Percentiles rank a stretch among this genome's conserved stretches.
Evolutionary conservation across 208 protist genomes (phyloP).

Genomic region (Crithidia bombi): DNA sequence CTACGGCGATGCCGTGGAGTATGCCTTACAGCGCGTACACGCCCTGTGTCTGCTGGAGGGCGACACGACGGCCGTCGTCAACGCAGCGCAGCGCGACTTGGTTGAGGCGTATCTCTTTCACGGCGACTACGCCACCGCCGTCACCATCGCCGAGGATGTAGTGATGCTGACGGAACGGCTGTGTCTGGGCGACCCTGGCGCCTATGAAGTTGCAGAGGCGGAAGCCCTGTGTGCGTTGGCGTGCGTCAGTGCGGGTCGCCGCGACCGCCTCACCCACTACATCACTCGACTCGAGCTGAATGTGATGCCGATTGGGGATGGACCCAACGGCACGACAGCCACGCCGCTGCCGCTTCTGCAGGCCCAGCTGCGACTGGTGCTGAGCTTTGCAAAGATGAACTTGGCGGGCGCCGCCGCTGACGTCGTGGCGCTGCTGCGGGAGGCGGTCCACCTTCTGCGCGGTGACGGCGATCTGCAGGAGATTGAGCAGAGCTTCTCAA

Average conservation of each 20-base stretch:
- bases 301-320: constrained; percentile 24
- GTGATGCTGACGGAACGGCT: constrained; percentile 54
- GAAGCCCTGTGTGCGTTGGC: constrained; percentile 37
- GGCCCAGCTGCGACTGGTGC: constrained; percentile 49
- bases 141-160: constrained; percentile 54
- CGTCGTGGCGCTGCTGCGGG: constrained; percentile 31
- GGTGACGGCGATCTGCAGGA: constrained; percentile 47
- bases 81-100: constrained; percentile 52
- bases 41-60: constrained; percentile 48
- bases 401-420: constrained; percentile 10
- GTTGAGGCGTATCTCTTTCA: constrained; percentile 53
- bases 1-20: constrained; percentile 43
- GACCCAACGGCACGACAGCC: neutral
- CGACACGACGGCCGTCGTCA: constrained; percentile 47
- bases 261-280: constrained; percentile 27
- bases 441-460: constrained; percentile 46
- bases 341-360: constrained; percentile 29
- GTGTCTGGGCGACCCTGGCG: constrained; percentile 27
- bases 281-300: constrained; percentile 24
- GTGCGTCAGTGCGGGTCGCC: constrained; percentile 29
- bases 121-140: constrained; percentile 46
- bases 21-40: constrained; percentile 68
- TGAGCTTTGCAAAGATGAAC: constrained; percentile 30
- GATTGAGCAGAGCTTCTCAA: constrained; percentile 50
- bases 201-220: constrained; percentile 43